phyloP scores from a whole-genome alignment of 495 filamentous ascomycete genomes.

The Amniculicola lignicola region DNA sequence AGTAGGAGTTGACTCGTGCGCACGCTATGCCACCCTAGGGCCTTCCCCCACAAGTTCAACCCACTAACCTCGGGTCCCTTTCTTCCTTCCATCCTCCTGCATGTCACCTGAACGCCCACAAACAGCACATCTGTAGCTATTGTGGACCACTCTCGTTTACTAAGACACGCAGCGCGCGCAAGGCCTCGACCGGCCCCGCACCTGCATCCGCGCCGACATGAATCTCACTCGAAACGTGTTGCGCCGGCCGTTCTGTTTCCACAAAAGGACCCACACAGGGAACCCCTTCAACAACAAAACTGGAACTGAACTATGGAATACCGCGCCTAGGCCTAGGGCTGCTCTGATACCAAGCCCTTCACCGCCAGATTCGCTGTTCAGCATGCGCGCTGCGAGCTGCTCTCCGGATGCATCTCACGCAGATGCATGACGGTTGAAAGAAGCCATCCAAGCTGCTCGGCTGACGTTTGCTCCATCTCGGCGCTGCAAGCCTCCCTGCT shows the following conservation, averaged over 20 bases:
- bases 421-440: slow-evolving; percentile 23
- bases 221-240: not conserved
- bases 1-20: too few relatives aligned
- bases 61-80: too few relatives aligned
- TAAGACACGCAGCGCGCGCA: too few relatives aligned
- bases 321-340: not conserved
- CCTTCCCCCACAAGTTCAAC: too few relatives aligned
- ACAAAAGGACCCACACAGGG: too few relatives aligned
- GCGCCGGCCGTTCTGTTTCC: not conserved
- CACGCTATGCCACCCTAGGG: too few relatives aligned
- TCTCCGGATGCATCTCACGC: not conserved
- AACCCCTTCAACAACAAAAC: too few relatives aligned
- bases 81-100: too few relatives aligned
- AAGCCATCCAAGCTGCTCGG: slow-evolving; percentile 26
- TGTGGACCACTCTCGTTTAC: too few relatives aligned
- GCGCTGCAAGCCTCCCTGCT: slow-evolving; percentile 19
- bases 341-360: not conserved
- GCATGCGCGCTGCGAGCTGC: not conserved
- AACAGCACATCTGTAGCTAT: too few relatives aligned
- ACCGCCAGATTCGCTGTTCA: not conserved
- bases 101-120: too few relatives aligned
- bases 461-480: slow-evolving; percentile 7
- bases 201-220: not conserved
- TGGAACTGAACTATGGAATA: not conserved
- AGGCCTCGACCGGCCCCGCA: too few relatives aligned